Conservation (phyloP, 202 grass and related monocot species). For the Schoenoplectus tabernaemontani region DNA sequence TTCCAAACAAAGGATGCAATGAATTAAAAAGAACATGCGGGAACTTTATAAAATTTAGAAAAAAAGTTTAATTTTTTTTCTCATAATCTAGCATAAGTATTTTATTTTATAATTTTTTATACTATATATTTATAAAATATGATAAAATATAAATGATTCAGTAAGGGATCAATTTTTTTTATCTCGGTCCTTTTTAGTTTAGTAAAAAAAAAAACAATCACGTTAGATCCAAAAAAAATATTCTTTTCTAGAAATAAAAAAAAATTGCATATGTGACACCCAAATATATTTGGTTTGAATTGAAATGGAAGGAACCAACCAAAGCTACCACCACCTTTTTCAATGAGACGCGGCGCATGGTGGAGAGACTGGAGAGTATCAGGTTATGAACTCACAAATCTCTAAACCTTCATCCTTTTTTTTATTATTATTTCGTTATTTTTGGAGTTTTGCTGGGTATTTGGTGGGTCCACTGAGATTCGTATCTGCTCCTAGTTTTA, state of each 20-base stretch:
- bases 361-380: neutral
- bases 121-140: no score
- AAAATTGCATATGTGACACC: neutral
- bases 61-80: no score
- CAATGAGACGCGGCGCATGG: neutral
- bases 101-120: no score
- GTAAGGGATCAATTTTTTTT: no score
- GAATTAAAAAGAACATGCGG: no score
- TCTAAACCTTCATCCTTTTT: neutral
- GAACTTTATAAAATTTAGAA: no score
- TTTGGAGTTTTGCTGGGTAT: slow-evolving; percentile 7
- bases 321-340: neutral
- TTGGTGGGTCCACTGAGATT: neutral
- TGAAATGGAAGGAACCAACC: neutral
- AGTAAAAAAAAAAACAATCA: no score
- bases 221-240: neutral
- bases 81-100: no score
- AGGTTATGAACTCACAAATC: no score
- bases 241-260: neutral
- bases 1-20: no score
- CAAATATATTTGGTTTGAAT: slow-evolving; percentile 15
- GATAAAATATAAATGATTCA: no score
- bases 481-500: slow-evolving; percentile 7
- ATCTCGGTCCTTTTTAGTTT: no score
- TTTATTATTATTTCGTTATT: neutral